A percentile compares a stretch with the other conserved stretches of the same genome.
phyloP scores from a whole-genome alignment of 768 basidiomycete species.

The Tephrocybe rancida region DNA sequence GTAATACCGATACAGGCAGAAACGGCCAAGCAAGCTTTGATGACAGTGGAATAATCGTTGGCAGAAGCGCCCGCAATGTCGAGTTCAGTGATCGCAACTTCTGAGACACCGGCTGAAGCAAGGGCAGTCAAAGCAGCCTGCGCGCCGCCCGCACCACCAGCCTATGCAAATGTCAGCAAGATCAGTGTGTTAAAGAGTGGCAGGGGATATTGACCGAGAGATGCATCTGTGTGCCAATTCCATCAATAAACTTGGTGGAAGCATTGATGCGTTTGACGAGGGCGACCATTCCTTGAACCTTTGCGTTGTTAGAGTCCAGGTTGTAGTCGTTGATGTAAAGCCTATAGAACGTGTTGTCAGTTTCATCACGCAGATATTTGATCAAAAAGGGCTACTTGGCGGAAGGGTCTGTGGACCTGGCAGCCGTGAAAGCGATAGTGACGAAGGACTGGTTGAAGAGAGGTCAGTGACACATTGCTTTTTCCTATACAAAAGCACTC shows the following conservation, averaged over 20 bases:
- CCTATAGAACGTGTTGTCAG: constrained; percentile 8
- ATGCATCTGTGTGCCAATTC: constrained; percentile 54
- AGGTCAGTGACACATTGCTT: not conserved
- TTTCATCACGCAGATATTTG: not conserved
- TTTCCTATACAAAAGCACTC: not conserved
- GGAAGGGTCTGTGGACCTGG: constrained; percentile 47
- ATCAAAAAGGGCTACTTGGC: constrained; percentile 36
- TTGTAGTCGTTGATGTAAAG: constrained; percentile 49
- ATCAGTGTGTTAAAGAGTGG: not conserved
- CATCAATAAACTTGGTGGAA: constrained; percentile 44
- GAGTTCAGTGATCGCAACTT: constrained; percentile 52
- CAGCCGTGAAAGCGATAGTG: constrained; percentile 52
- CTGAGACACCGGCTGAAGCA: constrained; percentile 37
- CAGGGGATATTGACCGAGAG: constrained; percentile 25
- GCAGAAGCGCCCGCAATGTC: constrained; percentile 39
- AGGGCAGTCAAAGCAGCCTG: constrained; percentile 45
- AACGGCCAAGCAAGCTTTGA: constrained; percentile 47
- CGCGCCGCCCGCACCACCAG: constrained; percentile 39
- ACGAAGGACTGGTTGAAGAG: constrained; percentile 40
- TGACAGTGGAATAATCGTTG: constrained; percentile 46
- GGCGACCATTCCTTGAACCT: constrained; percentile 38
- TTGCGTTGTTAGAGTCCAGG: constrained; percentile 48
- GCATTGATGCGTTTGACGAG: constrained; percentile 42
- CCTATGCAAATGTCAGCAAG: constrained; percentile 21
- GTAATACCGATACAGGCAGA: constrained; percentile 49